Evolutionary conservation across 345 rosid genomes (phyloP), one percentile per base, ranked within the genome.

Genomic region (Limnanthes douglasii): DNA sequence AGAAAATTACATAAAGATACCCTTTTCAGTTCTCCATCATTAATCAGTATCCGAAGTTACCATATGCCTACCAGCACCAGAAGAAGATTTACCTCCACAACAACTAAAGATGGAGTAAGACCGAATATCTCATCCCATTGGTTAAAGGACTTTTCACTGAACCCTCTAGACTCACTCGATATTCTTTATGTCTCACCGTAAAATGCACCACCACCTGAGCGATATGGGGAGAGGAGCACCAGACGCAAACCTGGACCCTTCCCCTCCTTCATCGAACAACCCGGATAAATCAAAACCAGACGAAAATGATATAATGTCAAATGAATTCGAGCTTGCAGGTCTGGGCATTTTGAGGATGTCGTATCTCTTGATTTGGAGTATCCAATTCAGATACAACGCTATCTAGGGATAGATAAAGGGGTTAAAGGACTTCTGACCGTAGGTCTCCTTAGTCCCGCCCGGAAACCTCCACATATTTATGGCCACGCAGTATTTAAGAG

Each of bases 61-160:
- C n/a, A n/a, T n/a, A n/a, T n/a, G n/a, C n/a, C n/a, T n/a, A n/a
- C n/a, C n/a, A n/a, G n/a, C n/a, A n/a, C n/a, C n/a, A n/a, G n/a
- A n/a, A n/a, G n/a, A n/a, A n/a, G n/a, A n/a, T 68, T 86, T 0
- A 86, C 88, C 54, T 86, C 96, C 13, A 86, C 75, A 26, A 86
- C 75, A 14, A 72, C 84, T 66, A 81, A 57, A 1, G 57, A 46
- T 1, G 84, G 85, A 11, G 80, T 78, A 41, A 76, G 43, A 22
- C 72, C 86, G n/a, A 76, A 76, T 25, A 76, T 72, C 71, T 76
- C 86, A 0, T 77, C 77, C 0, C 72, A 33, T 72, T 66, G 2
- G 81, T 55, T 43, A 76, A 49, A 0, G 77, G 80, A 40, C 86
- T 80, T 31, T 66, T 76, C 24, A 53, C 74, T 6, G 62, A 61